These are phyloP conservation scores for Asterochloris sp. DNA, from an alignment of 139 green algal genomes.

Conservation along the genomic window DNA sequence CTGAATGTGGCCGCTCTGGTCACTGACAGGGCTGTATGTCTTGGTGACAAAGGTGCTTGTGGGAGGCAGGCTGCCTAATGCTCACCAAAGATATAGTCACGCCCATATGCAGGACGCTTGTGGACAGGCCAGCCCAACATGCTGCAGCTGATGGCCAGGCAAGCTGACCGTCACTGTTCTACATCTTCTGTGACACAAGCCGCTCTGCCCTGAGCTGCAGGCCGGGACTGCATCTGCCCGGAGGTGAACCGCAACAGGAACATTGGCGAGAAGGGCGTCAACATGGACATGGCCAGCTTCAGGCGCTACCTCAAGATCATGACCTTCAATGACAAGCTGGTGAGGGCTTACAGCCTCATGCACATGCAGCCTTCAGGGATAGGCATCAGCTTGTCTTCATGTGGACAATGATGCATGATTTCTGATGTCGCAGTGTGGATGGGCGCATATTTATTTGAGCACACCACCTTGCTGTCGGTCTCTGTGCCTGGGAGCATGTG, in stretches of 20 bases:
- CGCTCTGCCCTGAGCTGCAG: not conserved
- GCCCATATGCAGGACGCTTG: not conserved
- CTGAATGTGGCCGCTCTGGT: not conserved
- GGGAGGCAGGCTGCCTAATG: not conserved
- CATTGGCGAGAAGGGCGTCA: conserved; percentile 43
- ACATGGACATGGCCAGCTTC: conserved; percentile 43
- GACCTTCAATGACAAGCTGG: conserved; percentile 21
- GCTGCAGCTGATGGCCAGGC: not conserved
- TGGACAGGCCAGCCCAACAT: not conserved
- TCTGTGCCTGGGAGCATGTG: too few species aligned
- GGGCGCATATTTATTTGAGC: too few species aligned
- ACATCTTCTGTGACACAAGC: not conserved
- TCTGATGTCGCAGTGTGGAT: too few species aligned
- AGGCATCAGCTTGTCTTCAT: too few species aligned
- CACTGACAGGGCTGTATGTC: not conserved
- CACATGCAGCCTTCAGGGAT: too few species aligned
- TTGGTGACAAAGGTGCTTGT: not conserved
- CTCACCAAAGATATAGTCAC: too few species aligned
- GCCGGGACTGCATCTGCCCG: conserved; percentile 38
- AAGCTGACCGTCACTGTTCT: not conserved
- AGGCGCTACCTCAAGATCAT: conserved; percentile 31
- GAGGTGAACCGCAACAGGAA: conserved; percentile 47
- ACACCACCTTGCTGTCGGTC: too few species aligned
- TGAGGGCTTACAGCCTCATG: not conserved
- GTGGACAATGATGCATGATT: too few species aligned